These are phyloP conservation scores for Inosperma sp. DNA, from an alignment of 768 basidiomycete genomes.

Conservation along the genomic window DNA sequence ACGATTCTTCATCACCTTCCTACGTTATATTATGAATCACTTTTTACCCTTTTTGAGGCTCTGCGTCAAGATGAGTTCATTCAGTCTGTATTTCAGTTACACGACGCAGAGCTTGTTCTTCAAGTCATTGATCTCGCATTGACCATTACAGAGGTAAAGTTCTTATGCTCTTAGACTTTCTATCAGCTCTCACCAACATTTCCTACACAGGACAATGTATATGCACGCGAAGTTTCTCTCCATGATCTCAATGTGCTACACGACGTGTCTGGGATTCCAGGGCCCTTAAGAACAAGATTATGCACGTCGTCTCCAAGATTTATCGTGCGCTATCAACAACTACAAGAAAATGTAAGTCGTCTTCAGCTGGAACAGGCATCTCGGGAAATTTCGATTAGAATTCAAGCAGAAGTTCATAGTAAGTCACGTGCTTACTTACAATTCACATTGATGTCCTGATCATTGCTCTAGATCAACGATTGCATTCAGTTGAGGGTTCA, in stretches of 20 bases:
- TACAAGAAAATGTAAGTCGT: conserved; percentile 51
- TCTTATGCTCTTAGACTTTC: not conserved
- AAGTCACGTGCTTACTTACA: not conserved
- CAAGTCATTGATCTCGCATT: conserved; percentile 70
- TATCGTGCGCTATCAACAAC: conserved; percentile 56
- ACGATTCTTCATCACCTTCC: conserved; percentile 60
- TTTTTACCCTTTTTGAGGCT: conserved; percentile 66
- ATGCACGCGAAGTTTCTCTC: conserved; percentile 62
- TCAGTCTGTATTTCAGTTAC: conserved; percentile 40
- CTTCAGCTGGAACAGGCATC: conserved; percentile 15
- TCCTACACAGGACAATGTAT: conserved; percentile 56
- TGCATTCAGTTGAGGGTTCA: not conserved
- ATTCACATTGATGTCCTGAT: not conserved
- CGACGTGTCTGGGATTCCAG: conserved; percentile 56
- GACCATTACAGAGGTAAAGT: conserved; percentile 57
- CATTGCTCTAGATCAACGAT: not conserved
- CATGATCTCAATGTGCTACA: conserved; percentile 71
- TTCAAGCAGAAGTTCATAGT: conserved; percentile 9
- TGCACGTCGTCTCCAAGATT: conserved; percentile 52
- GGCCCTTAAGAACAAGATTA: conserved; percentile 59
- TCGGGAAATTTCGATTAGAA: conserved; percentile 4
- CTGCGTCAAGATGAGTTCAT: conserved; percentile 60
- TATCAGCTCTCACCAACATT: conserved; percentile 4
- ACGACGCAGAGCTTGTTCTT: conserved; percentile 60
- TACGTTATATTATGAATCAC: conserved; percentile 72